phyloP scores from a whole-genome alignment of 1,284 basidiomycete genomes.

The Tetrapyrgos nigripes region DNA sequence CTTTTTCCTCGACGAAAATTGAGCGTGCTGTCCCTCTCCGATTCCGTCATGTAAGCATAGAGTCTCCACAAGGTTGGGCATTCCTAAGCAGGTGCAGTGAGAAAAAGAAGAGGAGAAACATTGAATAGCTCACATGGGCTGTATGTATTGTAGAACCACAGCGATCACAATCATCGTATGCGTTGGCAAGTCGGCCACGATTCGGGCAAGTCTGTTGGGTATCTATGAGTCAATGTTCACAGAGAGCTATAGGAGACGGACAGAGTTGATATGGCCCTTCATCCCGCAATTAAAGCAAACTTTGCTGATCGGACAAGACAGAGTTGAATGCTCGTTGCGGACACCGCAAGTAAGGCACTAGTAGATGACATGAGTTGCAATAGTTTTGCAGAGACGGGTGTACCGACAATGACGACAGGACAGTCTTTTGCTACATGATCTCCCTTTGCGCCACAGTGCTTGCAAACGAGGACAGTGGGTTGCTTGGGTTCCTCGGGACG shows the following conservation, averaged over 20 bases:
- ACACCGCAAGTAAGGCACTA: slow-evolving; percentile 91
- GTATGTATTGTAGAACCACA: slow-evolving; percentile 78
- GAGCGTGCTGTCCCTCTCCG: slow-evolving; percentile 58
- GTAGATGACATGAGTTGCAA: slow-evolving; percentile 9
- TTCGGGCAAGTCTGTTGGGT: slow-evolving; percentile 80
- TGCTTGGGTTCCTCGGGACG: slow-evolving; percentile 44
- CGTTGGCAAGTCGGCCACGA: slow-evolving; percentile 44
- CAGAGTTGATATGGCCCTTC: slow-evolving; percentile 84
- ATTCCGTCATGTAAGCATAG: slow-evolving; percentile 76
- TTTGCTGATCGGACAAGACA: slow-evolving; percentile 85
- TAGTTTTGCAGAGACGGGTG: slow-evolving; percentile 3
- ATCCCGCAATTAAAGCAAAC: slow-evolving; percentile 88
- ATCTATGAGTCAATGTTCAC: slow-evolving; percentile 6
- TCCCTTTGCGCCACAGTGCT: slow-evolving; percentile 74
- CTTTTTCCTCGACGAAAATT: slow-evolving; percentile 56
- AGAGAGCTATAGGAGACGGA: slow-evolving; percentile 29
- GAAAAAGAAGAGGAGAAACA: neutral
- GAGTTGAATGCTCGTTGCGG: slow-evolving; percentile 83
- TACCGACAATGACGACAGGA: slow-evolving; percentile 69
- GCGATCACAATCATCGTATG: slow-evolving; percentile 68
- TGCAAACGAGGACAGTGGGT: slow-evolving; percentile 63
- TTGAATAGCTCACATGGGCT: slow-evolving; percentile 59
- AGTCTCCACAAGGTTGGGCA: slow-evolving; percentile 90
- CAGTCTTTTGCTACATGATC: slow-evolving; percentile 70
- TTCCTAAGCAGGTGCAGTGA: slow-evolving; percentile 53